These are phyloP conservation scores for Calvatia gigantea DNA, from an alignment of 768 basidiomycete species.

Conservation along the genomic window DNA sequence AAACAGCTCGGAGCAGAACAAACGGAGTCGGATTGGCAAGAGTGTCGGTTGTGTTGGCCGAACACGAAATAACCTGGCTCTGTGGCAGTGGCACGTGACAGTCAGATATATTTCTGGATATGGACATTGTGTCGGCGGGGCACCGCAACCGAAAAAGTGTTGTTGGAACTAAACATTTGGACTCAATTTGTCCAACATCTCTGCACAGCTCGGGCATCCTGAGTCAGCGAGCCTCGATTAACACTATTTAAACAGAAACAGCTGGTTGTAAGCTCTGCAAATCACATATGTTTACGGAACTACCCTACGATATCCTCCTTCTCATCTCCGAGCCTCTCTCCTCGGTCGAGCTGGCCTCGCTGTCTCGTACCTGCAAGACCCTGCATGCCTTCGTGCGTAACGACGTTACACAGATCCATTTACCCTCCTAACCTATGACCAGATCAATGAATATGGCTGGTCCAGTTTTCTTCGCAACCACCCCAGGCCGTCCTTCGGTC, in stretches of 20 bases:
- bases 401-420: neutral
- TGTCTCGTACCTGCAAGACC: slow-evolving; percentile 36
- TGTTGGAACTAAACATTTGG: too few relatives aligned
- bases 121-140: neutral
- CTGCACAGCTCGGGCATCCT: too few relatives aligned
- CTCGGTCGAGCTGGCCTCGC: slow-evolving; percentile 36
- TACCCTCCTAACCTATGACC: neutral
- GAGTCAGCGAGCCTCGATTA: too few relatives aligned
- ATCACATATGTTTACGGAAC: slow-evolving; percentile 26
- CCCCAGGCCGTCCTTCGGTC: slow-evolving; percentile 52
- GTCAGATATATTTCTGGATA: neutral
- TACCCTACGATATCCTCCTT: slow-evolving; percentile 58
- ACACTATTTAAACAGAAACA: too few relatives aligned
- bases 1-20: neutral
- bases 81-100: neutral
- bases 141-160: neutral
- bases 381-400: slow-evolving; percentile 43
- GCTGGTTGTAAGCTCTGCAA: neutral
- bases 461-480: slow-evolving; percentile 43
- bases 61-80: neutral
- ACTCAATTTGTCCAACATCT: too few relatives aligned
- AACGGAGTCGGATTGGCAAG: neutral
- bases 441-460: slow-evolving; percentile 70
- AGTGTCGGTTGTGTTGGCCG: neutral
- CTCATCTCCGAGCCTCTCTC: slow-evolving; percentile 45